Evolutionary conservation across 352 stramenopile species (phyloP), one percentile per base, ranked within the genome.

Genomic region (Phytophthora nicotianae): DNA sequence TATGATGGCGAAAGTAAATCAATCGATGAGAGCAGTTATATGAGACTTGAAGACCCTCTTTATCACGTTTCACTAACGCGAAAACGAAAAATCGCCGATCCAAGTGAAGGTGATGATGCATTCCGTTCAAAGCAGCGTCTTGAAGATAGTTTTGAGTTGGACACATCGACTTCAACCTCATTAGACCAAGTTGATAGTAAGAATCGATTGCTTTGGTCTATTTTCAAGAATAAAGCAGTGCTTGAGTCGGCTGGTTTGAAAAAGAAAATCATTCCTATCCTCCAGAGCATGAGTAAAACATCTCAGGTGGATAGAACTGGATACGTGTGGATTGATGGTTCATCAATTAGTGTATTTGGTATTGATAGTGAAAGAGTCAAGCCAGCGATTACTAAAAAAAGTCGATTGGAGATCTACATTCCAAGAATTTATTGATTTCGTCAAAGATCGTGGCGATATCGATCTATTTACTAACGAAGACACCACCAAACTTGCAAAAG

Each of bases 321-420:
- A 35, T 35, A 35, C 29, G 29, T 35, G 29, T 35, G 29, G 29
- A 35, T 35, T 35, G 6, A 35, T 35, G 29, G 29, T 35, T 35
- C 29, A 35, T 35, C 29, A 35, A 35, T 35, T 35, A 35, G 37
- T 37, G 56, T 64, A 26, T 64, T 64, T 46, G 48, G 56, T 47
- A 64, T 37, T 19, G 16, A 52, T 29, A 51, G 48, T 45, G 21
- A 24, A 13, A 37, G 26, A 51, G 14, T 47, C 7, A 58, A 58
- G 29, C 57, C 50, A n/a, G 50, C 43, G 13, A 56, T 61, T 38
- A 56, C 50, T 21, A 61, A 62, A 29, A 35, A 35, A 41, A 52
- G 50, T 67, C 3, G 27, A 67, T 67, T 67, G 50, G 50, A 20
- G 20, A 42, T 47, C 27, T 27, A 62, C 59, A 40, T 33, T 67